These are phyloP conservation scores for Suillus occidentalis DNA, from an alignment of 768 basidiomycete genomes.

Conservation along the genomic window DNA sequence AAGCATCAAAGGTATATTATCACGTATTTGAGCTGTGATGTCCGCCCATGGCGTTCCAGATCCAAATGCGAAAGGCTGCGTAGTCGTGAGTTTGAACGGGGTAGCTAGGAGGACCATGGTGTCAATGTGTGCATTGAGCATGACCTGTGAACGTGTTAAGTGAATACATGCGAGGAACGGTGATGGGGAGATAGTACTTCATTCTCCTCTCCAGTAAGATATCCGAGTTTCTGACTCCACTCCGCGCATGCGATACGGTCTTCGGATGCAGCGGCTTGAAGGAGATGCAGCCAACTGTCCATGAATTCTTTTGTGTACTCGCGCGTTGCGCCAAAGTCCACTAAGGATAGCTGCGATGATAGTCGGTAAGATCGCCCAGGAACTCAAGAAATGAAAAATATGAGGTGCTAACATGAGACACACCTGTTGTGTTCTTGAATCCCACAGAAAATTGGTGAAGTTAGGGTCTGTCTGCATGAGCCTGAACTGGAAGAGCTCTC, in stretches of 20 bases:
- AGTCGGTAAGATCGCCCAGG: slow-evolving; percentile 42
- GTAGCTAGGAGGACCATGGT: slow-evolving; percentile 84
- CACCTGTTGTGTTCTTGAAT: slow-evolving; percentile 62
- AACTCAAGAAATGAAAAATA: not conserved
- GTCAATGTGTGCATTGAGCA: slow-evolving; percentile 83
- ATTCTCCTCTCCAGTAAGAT: slow-evolving; percentile 86
- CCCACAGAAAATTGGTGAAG: slow-evolving; percentile 97
- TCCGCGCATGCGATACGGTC: slow-evolving; percentile 67
- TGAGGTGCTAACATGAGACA: not conserved
- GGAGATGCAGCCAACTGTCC: slow-evolving; percentile 81
- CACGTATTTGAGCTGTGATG: slow-evolving; percentile 76
- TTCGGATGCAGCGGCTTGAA: slow-evolving; percentile 72
- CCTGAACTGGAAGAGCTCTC: slow-evolving; percentile 87
- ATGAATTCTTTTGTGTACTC: slow-evolving; percentile 86
- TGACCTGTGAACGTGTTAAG: slow-evolving; percentile 40
- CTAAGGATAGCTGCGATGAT: slow-evolving; percentile 49
- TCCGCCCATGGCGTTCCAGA: slow-evolving; percentile 60
- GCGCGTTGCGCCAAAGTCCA: slow-evolving; percentile 96
- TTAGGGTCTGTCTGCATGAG: slow-evolving; percentile 99
- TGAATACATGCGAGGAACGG: not conserved
- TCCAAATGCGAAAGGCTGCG: slow-evolving; percentile 82
- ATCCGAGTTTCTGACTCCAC: slow-evolving; percentile 81
- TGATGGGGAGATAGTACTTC: slow-evolving; percentile 45
- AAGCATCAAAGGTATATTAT: slow-evolving; percentile 88
- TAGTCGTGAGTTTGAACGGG: slow-evolving; percentile 69